These are phyloP conservation scores for Chaetomidium leptoderma DNA, from an alignment of 495 filamentous ascomycete genomes.

Conservation along the genomic window DNA sequence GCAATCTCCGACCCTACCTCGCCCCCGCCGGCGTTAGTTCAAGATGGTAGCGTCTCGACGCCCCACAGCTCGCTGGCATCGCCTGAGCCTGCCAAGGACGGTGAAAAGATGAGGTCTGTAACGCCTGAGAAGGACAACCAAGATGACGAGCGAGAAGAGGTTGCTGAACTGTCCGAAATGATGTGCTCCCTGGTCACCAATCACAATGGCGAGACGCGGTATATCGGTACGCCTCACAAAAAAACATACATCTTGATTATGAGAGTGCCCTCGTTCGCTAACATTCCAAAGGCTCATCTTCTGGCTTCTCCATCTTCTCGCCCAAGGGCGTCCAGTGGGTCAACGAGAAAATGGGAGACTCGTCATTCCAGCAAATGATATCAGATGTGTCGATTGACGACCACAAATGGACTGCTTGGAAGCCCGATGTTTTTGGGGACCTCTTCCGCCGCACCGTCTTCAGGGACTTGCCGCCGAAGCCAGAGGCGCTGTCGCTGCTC, in stretches of 20 bases:
- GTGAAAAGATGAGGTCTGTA: conserved; percentile 36
- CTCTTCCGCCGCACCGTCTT: conserved; percentile 86
- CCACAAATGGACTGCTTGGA: conserved; percentile 94
- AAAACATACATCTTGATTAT: too few relatives aligned
- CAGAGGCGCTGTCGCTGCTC: conserved; percentile 74
- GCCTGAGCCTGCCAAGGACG: conserved; percentile 52
- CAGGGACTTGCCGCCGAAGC: conserved; percentile 72
- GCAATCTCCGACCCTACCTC: conserved; percentile 45
- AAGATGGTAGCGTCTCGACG: conserved; percentile 50
- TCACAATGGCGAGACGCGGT: conserved; percentile 90
- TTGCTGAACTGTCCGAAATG: conserved; percentile 91
- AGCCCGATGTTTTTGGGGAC: conserved; percentile 88
- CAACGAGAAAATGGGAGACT: conserved; percentile 94
- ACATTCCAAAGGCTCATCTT: conserved; percentile 73
- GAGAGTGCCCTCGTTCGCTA: conserved; percentile 18
- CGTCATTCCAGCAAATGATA: conserved; percentile 94
- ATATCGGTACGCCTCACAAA: conserved; percentile 88
- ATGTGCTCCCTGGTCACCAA: conserved; percentile 99
- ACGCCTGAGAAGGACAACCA: conserved; percentile 35
- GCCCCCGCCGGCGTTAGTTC: conserved; percentile 40
- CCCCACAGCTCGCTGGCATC: conserved; percentile 59
- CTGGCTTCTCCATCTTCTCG: conserved; percentile 91
- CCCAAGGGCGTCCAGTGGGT: conserved; percentile 99
- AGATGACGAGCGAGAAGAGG: conserved; percentile 79
- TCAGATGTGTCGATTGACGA: conserved; percentile 74